These are phyloP conservation scores for Bromus sterilis DNA, from an alignment of 176 grass and related monocot species.

Conservation along the genomic window DNA sequence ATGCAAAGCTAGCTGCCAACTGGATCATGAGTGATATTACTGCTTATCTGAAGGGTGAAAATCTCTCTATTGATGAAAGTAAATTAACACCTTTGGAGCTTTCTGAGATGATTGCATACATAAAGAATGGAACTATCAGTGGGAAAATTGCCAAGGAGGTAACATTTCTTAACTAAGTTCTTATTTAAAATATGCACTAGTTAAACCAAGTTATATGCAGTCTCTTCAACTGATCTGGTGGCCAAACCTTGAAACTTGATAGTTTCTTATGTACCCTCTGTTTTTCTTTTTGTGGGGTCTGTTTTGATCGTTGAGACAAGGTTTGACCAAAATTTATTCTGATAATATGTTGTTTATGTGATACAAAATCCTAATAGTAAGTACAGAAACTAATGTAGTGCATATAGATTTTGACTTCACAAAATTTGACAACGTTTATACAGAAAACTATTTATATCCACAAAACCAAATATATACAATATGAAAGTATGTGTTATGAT, in stretches of 20 bases:
- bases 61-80: conserved; percentile 59
- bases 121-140: conserved; percentile 86
- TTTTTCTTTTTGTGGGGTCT: background rate
- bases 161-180: background rate
- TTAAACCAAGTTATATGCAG: background rate
- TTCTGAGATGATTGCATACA: conserved; percentile 68
- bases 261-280: background rate
- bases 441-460: too few species aligned
- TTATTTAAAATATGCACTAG: background rate
- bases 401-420: too few species aligned
- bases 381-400: too few species aligned
- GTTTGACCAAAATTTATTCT: background rate
- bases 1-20: conserved; percentile 82
- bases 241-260: background rate
- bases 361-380: background rate
- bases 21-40: conserved; percentile 98
- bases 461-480: too few species aligned
- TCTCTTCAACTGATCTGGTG: background rate
- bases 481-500: too few species aligned
- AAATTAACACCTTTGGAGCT: conserved; percentile 82
- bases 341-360: background rate
- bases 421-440: too few species aligned
- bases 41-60: conserved; percentile 92
- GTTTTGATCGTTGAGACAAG: background rate
- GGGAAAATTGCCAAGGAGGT: conserved; percentile 98